These are phyloP conservation scores for Colletotrichum sp. DNA, from an alignment of 2,329 filamentous ascomycete species.

Conservation along the genomic window DNA sequence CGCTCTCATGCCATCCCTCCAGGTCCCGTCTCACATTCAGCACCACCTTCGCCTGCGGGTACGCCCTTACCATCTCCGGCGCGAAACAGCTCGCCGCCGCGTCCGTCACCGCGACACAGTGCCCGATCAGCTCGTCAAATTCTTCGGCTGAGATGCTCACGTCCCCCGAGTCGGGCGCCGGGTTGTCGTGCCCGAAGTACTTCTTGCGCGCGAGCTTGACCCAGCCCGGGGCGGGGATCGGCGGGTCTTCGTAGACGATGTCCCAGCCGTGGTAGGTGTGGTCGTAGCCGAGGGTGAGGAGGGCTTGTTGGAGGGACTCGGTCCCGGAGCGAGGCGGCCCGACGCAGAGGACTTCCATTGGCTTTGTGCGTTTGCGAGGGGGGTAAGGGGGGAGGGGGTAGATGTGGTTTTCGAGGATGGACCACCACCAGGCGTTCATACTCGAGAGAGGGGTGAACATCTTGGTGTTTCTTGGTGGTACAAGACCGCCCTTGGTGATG, in stretches of 20 bases:
- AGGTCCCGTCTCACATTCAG: slow-evolving; percentile 43
- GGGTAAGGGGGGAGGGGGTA: slow-evolving; percentile 26
- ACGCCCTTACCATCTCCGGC: slow-evolving; percentile 33
- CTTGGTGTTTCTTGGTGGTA: rapidly evolving
- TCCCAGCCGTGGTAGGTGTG: slow-evolving; percentile 40
- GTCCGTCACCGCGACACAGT: slow-evolving; percentile 44
- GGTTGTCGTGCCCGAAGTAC: slow-evolving; percentile 25
- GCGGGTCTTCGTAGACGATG: slow-evolving; percentile 31
- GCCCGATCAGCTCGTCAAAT: slow-evolving; percentile 32
- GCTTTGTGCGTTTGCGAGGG: slow-evolving; percentile 32
- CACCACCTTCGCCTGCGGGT: slow-evolving; percentile 46
- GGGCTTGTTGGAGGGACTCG: slow-evolving; percentile 37
- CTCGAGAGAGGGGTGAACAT: slow-evolving; percentile 9
- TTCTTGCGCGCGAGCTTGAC: slow-evolving; percentile 30
- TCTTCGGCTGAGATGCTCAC: slow-evolving; percentile 20
- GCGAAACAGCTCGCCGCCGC: slow-evolving; percentile 43
- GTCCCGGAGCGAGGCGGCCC: slow-evolving; percentile 37
- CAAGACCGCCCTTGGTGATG: rapidly evolving
- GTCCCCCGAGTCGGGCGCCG: background rate
- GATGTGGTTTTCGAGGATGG: slow-evolving; percentile 6
- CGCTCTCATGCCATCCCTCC: slow-evolving; percentile 43
- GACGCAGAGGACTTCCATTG: slow-evolving; percentile 39
- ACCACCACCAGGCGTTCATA: slow-evolving; percentile 19
- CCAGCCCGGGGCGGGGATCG: slow-evolving; percentile 26
- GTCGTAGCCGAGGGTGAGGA: slow-evolving; percentile 34